A percentile compares a stretch with the other conserved stretches of the same genome.
phyloP scores from a whole-genome alignment of 306 rosid species.

The Abrus precatorius region DNA sequence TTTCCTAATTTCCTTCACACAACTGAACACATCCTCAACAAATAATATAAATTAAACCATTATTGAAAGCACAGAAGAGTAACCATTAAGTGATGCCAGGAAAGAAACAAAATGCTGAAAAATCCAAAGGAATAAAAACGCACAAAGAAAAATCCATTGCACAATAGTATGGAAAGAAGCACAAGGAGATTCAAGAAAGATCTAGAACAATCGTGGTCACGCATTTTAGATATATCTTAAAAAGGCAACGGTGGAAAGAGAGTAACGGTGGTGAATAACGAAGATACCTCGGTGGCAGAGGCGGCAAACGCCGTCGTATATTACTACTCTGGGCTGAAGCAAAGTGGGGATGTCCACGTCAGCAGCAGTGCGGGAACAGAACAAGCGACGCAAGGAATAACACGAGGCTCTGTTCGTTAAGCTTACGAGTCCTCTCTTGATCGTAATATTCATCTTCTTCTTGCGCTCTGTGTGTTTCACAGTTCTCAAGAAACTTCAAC shows the following conservation, averaged over 20 bases:
- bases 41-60: background rate
- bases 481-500: slow-evolving; percentile 7
- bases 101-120: slow-evolving; percentile 5
- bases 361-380: slow-evolving; percentile 46
- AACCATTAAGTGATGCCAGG: slow-evolving; percentile 3
- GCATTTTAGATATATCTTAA: background rate
- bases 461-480: background rate
- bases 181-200: background rate
- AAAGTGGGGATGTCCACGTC: slow-evolving; percentile 46
- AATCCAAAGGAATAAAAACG: slow-evolving; percentile 2
- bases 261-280: background rate
- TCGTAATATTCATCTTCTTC: slow-evolving; percentile 24
- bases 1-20: slow-evolving; percentile 34
- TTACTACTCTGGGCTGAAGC: slow-evolving; percentile 80
- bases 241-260: background rate
- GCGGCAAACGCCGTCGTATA: slow-evolving; percentile 83
- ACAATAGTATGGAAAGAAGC: background rate
- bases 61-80: background rate
- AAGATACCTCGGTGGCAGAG: slow-evolving; percentile 76
- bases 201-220: background rate
- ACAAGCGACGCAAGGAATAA: slow-evolving; percentile 43
- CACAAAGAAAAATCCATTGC: background rate
- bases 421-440: slow-evolving; percentile 42
- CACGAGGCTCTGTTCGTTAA: slow-evolving; percentile 33
- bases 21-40: background rate